Base-by-base conservation (phyloP, 2,329 filamentous ascomycete genomes). In the Beauveria asiatica region DNA sequence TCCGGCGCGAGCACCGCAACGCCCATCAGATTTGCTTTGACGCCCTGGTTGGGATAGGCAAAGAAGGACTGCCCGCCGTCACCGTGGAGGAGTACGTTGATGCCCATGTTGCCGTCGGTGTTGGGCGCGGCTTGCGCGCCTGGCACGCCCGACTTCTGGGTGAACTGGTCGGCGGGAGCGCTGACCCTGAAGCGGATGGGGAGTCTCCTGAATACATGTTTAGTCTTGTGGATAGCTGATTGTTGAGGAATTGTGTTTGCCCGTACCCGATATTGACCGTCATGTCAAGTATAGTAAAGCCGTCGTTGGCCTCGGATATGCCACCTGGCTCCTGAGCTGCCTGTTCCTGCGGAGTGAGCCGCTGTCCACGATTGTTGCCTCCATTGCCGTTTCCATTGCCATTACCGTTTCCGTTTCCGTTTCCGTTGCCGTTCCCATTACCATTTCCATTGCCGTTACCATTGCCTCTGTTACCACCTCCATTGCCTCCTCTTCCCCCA, bases 1-100 rank as follows among this genome's bases (percentile, higher is more conserved):
- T 83, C 75, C 6, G 82, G 82, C 0, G 82, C 80, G 13, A 84
- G 76, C 1, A 83, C 70, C 9, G 74, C 79, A 10, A 82, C 78
- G 62, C 80, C 80, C 68, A 80, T 79, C 37, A 80, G 75, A 63
- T 77, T 77, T 55, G 71, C 67, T 59, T 79, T 77, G 11, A 82
- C 77, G 19, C 74, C 76, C 64, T 83, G 78, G 69, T 83, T 83
- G 41, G 80, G 80, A 70, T 82, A 81, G 67, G 81, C 79, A 69
- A 81, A 80, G 74, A 83, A 83, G 13, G 79, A 82, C 65, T 83
- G 78, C 7, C 82, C 82, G 46, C 82, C 82, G 66, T 85, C 82
- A 54, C 82, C 82, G 67, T 85, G 82, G 3, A 85, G 75, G 41
- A 85, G 76, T 16, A 85, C 78, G 65, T 84, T 84, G 7, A 82